Percentiles rank a stretch among this genome's conserved stretches.
Conservation (phyloP, 1,284 basidiomycete species). For the Anthracocystis panici-leucophaei region DNA sequence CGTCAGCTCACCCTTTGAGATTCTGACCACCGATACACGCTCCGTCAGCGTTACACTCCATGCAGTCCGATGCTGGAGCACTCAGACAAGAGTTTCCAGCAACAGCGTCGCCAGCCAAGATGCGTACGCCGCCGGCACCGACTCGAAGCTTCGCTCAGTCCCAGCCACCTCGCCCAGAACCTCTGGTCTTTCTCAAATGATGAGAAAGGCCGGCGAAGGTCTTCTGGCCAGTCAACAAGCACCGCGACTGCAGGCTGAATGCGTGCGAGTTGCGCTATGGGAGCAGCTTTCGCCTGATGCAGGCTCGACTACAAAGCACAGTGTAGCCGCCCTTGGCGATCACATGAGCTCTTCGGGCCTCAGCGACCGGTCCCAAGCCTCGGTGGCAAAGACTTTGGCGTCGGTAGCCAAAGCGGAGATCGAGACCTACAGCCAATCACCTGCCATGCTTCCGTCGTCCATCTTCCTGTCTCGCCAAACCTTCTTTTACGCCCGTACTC, state of each 20-base stretch:
- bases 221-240: slow-evolving; percentile 18
- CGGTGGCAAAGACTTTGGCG: slow-evolving; percentile 3
- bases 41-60: slow-evolving; percentile 27
- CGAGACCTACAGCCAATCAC: slow-evolving; percentile 50
- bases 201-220: slow-evolving; percentile 41
- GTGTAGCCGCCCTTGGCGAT: slow-evolving; percentile 7
- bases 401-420: slow-evolving; percentile 48
- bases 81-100: slow-evolving; percentile 13
- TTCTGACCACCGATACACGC: slow-evolving; percentile 35
- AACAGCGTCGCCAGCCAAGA: slow-evolving; percentile 9
- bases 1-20: slow-evolving; percentile 23
- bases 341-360: neutral
- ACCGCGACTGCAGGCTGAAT: slow-evolving; percentile 34
- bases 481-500: slow-evolving; percentile 37
- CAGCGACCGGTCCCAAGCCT: slow-evolving; percentile 4
- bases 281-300: slow-evolving; percentile 23
- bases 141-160: slow-evolving; percentile 13
- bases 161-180: slow-evolving; percentile 24
- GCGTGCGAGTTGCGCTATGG: slow-evolving; percentile 34
- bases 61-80: slow-evolving; percentile 33
- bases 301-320: slow-evolving; percentile 17
- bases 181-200: slow-evolving; percentile 49
- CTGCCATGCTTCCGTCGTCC: slow-evolving; percentile 38
- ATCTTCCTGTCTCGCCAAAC: slow-evolving; percentile 48
- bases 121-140: slow-evolving; percentile 8